Evolutionary conservation across 2,329 filamentous ascomycete genomes (phyloP).

Genomic region (Emergomyces pasteurianus): DNA sequence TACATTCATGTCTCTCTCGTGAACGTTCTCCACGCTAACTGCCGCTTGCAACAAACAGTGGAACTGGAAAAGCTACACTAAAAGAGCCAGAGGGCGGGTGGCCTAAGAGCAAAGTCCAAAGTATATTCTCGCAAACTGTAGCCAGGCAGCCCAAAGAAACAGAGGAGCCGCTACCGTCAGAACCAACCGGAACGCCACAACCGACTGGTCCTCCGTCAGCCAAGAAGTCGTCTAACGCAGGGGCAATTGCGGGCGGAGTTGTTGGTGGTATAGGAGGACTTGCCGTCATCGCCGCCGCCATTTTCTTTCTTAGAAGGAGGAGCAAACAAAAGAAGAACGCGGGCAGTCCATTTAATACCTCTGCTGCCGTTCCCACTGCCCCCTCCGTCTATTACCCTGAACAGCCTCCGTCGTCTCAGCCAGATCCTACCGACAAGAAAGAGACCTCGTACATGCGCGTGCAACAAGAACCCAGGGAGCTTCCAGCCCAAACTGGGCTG

Average conservation of each 20-base stretch:
- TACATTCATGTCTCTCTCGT: neutral
- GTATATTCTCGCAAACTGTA: constrained; percentile 2
- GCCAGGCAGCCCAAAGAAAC: neutral
- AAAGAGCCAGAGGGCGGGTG: constrained; percentile 1
- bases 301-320: constrained; percentile 2
- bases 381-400: neutral
- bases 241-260: constrained; percentile 15
- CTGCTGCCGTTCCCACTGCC: neutral
- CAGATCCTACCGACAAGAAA: neutral
- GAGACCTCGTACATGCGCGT: neutral
- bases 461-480: neutral
- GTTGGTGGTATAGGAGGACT: constrained; percentile 10
- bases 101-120: neutral
- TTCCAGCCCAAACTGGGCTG: neutral
- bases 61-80: constrained; percentile 3
- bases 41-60: neutral
- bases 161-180: neutral
- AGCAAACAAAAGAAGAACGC: neutral
- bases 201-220: neutral
- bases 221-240: constrained; percentile 6
- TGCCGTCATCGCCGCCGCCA: constrained; percentile 1
- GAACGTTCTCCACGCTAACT: neutral
- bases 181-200: neutral
- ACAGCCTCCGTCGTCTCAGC: neutral
- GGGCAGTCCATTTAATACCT: neutral